Percentiles rank a stretch among this genome's conserved stretches.
These are phyloP conservation scores for Xanthoconium stramineum DNA, from an alignment of 768 basidiomycete species.

Conservation along the genomic window DNA sequence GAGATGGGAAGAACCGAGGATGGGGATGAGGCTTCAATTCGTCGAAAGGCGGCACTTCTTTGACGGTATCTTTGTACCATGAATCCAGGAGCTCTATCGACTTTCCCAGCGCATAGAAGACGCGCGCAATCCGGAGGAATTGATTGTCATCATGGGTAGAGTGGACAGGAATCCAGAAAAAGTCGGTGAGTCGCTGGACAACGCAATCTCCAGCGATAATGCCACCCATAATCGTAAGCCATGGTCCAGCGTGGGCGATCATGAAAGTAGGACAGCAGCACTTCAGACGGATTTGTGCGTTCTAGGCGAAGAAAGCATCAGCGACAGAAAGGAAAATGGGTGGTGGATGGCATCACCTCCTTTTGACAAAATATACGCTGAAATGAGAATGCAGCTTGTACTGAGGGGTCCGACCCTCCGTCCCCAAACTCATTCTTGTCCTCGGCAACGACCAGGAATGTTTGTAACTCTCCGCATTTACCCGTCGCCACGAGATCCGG, in stretches of 20 bases:
- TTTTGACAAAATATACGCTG: constrained; percentile 9
- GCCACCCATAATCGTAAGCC: constrained; percentile 32
- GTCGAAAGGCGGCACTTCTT: background rate
- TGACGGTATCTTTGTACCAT: constrained; percentile 19
- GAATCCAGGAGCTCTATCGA: constrained; percentile 10
- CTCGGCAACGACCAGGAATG: constrained; percentile 20
- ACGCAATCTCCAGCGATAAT: constrained; percentile 27
- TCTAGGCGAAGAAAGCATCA: constrained; percentile 5
- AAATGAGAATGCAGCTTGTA: constrained; percentile 27
- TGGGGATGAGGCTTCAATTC: background rate
- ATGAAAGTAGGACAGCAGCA: constrained; percentile 33
- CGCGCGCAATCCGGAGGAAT: background rate
- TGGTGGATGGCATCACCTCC: background rate
- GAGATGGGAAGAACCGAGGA: constrained; percentile 24
- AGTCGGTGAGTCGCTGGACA: constrained; percentile 21
- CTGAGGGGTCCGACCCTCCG: constrained; percentile 29
- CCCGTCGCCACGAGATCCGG: background rate
- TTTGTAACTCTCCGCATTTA: background rate
- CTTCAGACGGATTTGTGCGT: background rate
- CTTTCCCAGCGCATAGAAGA: background rate
- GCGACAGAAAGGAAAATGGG: no score
- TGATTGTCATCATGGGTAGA: background rate
- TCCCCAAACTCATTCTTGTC: constrained; percentile 14
- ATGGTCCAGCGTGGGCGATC: constrained; percentile 15
- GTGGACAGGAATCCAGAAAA: background rate